Evolutionary conservation across 2,329 filamentous ascomycete genomes (phyloP), one percentile per base, ranked within the genome.

Genomic region (Fusarium kyushuense): DNA sequence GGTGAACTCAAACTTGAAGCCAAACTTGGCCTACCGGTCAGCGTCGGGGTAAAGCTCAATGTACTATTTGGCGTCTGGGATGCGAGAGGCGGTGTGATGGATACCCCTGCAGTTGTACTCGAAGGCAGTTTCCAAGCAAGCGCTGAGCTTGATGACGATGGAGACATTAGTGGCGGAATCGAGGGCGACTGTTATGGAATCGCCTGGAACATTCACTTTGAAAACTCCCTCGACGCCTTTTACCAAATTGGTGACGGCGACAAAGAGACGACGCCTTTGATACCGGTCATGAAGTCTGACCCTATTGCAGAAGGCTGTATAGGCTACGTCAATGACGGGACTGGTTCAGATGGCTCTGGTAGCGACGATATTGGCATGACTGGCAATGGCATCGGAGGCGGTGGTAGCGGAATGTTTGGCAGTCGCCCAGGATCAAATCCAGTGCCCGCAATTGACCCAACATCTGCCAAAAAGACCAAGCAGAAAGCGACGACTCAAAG

Each of bases 191-290:
- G 60, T 16, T 63, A 63, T 14, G 60, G 51, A 0, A 51, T 63
- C 6, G 32, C 43, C 16, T 63, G 60, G 60, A 63, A 63, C 19
- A 48, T 63, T 2, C 49, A 63, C 21, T 63, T 63, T 1, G 60
- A 63, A 17, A 63, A 63, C 9, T 9, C 32, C 0, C 27, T 56
- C 1, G 57, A 56, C 4, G 57, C 38, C 0, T 63, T 63, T 56
- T 12, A 21, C 55, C 12, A 35, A 32, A 2, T 35, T n/a, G 19
- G 14, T 19, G n/a, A n/a, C n/a, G n/a, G n/a, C n/a, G n/a, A n/a
- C n/a, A n/a, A n/a, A n/a, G n/a, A n/a, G n/a, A n/a, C n/a, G n/a
- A n/a, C n/a, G n/a, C n/a, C n/a, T n/a, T 16, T 63, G 7, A 40
- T 63, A 1, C 42, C 56, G 3, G 36, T 27, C 0, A 3, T 62